These are phyloP conservation scores for Endothia cerciana DNA, from an alignment of 2,329 filamentous ascomycete species.

Conservation along the genomic window DNA sequence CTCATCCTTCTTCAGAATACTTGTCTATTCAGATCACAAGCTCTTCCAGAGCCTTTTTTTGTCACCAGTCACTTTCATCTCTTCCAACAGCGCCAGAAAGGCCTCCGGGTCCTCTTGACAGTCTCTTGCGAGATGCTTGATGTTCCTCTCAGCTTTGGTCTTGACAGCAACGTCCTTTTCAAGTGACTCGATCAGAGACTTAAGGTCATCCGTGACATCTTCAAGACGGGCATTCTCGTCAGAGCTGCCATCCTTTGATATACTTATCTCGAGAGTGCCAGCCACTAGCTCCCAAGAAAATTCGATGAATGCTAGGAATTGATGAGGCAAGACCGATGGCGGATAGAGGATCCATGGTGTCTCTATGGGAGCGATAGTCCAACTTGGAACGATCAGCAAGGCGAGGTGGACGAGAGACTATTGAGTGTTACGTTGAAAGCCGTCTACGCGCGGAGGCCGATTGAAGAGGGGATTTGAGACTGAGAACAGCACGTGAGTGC, in stretches of 20 bases:
- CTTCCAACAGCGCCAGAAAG: constrained; percentile 15
- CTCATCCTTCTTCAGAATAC: constrained; percentile 31
- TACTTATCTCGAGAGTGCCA: constrained; percentile 29
- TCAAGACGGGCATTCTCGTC: constrained; percentile 28
- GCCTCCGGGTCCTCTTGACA: constrained; percentile 22
- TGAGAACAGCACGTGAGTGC: background rate
- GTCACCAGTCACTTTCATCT: constrained; percentile 23
- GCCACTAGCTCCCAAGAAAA: constrained; percentile 32
- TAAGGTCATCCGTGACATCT: constrained; percentile 18
- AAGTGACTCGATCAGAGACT: constrained; percentile 4
- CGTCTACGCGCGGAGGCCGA: too few relatives aligned
- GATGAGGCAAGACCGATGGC: constrained; percentile 34
- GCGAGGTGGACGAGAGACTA: background rate
- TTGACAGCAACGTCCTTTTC: background rate
- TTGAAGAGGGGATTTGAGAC: background rate
- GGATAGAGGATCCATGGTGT: constrained; percentile 35
- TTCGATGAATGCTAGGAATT: constrained; percentile 34
- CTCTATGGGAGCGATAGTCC: background rate
- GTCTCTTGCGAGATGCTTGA: constrained; percentile 17
- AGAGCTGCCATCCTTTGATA: constrained; percentile 20
- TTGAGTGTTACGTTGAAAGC: background rate
- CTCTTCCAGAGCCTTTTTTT: background rate
- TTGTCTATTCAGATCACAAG: constrained; percentile 30
- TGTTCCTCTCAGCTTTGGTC: constrained; percentile 22
- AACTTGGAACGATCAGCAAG: too few relatives aligned